Evolutionary conservation across 306 rosid genomes (phyloP), one percentile per base, ranked within the genome.

Genomic region (Prunus mume): DNA sequence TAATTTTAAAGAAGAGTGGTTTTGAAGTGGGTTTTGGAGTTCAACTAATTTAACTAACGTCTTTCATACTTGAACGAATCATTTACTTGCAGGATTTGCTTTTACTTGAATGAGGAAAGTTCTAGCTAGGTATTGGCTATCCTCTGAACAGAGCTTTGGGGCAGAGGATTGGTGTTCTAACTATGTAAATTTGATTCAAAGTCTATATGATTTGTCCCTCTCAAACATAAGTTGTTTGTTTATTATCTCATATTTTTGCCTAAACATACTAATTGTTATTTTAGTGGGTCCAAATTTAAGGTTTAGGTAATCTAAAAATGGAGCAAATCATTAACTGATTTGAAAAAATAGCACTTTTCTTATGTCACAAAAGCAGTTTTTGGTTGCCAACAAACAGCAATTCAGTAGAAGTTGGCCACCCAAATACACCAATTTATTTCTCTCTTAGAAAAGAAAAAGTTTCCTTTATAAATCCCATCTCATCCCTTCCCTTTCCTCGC

Each of bases 361-460:
- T 14, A 28, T 6, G 28, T 58, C 12, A 14, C 7, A 1, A 62
- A 50, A 69, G 62, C 14, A 27, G 41, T 52, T 71, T 51, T 60
- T 69, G 69, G 73, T 65, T 70, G 68, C 60, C 51, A 28, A 61
- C 56, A 63, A 61, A 71, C 45, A 52, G 30, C 57, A 3, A 41
- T 15, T 15, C 41, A 69, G 38, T 83, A 55, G 56, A 72, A 76
- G 86, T 89, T 81, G 93, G 92, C 64, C 80, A 91, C 84, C 93
- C 73, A 82, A 72, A 79, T 63, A 25, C 67, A 83, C 89, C 74
- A 55, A 58, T 74, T 73, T 30, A n/a, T 32, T 73, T 58, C 80
- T 58, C 80, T 78, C 55, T 64, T 34, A 3, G 43, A 4, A 32
- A 47, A 43, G 22, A 55, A 8, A 61, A 64, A 49, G 9, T 15